These are phyloP conservation scores for Viridothelium virens DNA, from an alignment of 495 filamentous ascomycete genomes.

Conservation along the genomic window DNA sequence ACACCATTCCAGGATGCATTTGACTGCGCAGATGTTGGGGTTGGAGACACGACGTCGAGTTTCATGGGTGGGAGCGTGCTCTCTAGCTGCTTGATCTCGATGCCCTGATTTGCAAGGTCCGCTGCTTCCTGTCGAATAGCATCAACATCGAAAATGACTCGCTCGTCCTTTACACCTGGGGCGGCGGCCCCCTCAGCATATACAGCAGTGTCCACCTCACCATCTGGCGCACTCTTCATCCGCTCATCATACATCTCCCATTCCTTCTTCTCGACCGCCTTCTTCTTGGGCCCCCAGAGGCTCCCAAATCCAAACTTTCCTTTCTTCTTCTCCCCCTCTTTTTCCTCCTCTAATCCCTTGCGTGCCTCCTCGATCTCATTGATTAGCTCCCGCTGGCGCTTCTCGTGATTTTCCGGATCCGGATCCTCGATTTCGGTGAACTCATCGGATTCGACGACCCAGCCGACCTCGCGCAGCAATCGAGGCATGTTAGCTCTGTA, in stretches of 20 bases:
- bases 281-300: slow-evolving; percentile 54
- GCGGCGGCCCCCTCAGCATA: background rate
- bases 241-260: slow-evolving; percentile 89
- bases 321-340: slow-evolving; percentile 62
- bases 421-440: slow-evolving; percentile 97
- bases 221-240: slow-evolving; percentile 25
- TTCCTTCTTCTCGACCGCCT: slow-evolving; percentile 69
- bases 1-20: slow-evolving; percentile 18
- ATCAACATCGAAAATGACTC: slow-evolving; percentile 89
- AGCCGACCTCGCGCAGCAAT: slow-evolving; percentile 76
- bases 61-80: slow-evolving; percentile 87
- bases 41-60: slow-evolving; percentile 49
- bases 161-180: slow-evolving; percentile 32
- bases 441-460: slow-evolving; percentile 83
- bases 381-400: slow-evolving; percentile 86
- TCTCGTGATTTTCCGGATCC: slow-evolving; percentile 84
- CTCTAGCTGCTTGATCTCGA: slow-evolving; percentile 74
- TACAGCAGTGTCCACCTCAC: slow-evolving; percentile 33
- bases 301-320: slow-evolving; percentile 59
- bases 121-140: slow-evolving; percentile 63
- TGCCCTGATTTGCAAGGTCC: slow-evolving; percentile 67
- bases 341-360: slow-evolving; percentile 67
- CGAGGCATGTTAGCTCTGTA: slow-evolving; percentile 88
- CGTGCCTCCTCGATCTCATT: slow-evolving; percentile 93
- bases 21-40: slow-evolving; percentile 26